Evolutionary conservation across 768 basidiomycete genomes (phyloP).

Genomic region (Mycena maculata): DNA sequence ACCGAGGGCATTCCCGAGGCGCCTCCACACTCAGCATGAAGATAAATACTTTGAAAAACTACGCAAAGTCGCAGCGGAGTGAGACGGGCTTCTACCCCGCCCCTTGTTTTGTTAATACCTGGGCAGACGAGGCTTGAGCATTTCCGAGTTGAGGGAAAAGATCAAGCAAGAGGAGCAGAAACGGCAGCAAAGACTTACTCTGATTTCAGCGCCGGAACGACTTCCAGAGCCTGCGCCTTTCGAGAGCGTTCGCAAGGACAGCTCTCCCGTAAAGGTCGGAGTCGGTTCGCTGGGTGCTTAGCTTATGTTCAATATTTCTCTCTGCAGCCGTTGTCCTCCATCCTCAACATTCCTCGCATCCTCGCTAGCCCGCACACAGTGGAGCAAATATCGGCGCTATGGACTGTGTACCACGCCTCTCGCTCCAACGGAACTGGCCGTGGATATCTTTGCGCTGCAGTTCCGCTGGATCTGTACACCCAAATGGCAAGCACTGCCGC

Average conservation of each 20-base stretch:
- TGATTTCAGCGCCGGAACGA: slow-evolving; percentile 25
- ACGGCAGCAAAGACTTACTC: slow-evolving; percentile 35
- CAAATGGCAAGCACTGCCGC: slow-evolving; percentile 73
- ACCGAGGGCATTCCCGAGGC: background rate
- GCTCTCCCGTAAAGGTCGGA: slow-evolving; percentile 74
- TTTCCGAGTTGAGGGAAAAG: slow-evolving; percentile 51
- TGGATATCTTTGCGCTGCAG: slow-evolving; percentile 85
- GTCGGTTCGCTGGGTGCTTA: background rate
- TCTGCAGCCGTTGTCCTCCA: slow-evolving; percentile 78
- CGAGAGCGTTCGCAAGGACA: slow-evolving; percentile 61
- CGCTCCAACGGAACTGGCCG: slow-evolving; percentile 84
- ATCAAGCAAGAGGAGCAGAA: slow-evolving; percentile 44
- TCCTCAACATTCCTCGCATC: slow-evolving; percentile 82
- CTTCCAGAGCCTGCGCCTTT: slow-evolving; percentile 8
- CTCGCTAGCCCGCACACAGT: slow-evolving; percentile 75
- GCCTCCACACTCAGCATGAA: slow-evolving; percentile 27
- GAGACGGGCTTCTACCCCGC: slow-evolving; percentile 41
- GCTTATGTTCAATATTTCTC: slow-evolving; percentile 11
- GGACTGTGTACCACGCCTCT: slow-evolving; percentile 90
- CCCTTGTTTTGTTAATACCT: slow-evolving; percentile 21
- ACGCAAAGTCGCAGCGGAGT: slow-evolving; percentile 72
- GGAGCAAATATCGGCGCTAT: slow-evolving; percentile 82
- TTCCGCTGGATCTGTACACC: slow-evolving; percentile 78
- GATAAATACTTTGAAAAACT: slow-evolving; percentile 79
- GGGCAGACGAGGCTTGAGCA: slow-evolving; percentile 57